These are phyloP conservation scores for Quillaja saponaria DNA, from an alignment of 306 rosid species.

Conservation along the genomic window DNA sequence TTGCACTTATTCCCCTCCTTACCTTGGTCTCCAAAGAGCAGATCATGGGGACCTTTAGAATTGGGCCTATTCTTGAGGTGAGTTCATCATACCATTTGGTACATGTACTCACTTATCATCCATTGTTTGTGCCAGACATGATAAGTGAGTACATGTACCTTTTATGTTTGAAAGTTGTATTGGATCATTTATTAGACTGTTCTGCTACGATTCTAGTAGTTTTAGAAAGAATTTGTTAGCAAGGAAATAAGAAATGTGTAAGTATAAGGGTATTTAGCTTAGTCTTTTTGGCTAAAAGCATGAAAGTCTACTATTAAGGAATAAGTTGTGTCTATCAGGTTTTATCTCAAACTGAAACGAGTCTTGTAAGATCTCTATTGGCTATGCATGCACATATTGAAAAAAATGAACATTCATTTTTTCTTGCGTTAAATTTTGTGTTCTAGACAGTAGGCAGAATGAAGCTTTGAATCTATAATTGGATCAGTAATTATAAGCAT, in stretches of 20 bases:
- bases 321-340: slow-evolving; percentile 7
- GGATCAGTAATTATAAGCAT: no score
- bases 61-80: slow-evolving; percentile 78
- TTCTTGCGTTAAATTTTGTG: no score
- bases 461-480: no score
- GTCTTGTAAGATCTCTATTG: slow-evolving; percentile 13
- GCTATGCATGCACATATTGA: no score
- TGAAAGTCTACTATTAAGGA: background rate
- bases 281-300: slow-evolving; percentile 20
- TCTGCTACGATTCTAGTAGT: no score
- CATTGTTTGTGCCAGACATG: slow-evolving; percentile 19
- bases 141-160: slow-evolving; percentile 16
- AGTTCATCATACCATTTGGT: slow-evolving; percentile 24
- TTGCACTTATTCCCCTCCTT: slow-evolving; percentile 87
- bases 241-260: slow-evolving; percentile 21
- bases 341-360: slow-evolving; percentile 21
- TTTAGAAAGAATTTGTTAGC: slow-evolving; percentile 14
- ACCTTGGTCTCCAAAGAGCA: slow-evolving; percentile 80
- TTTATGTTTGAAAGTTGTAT: slow-evolving; percentile 10
- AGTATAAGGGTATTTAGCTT: slow-evolving; percentile 8
- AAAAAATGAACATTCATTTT: no score
- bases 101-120: slow-evolving; percentile 21
- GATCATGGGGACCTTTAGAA: slow-evolving; percentile 78
- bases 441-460: no score
- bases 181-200: slow-evolving; percentile 11